Evolutionary conservation across 2,329 filamentous ascomycete genomes (phyloP).

Genomic region (Fusarium sp.): DNA sequence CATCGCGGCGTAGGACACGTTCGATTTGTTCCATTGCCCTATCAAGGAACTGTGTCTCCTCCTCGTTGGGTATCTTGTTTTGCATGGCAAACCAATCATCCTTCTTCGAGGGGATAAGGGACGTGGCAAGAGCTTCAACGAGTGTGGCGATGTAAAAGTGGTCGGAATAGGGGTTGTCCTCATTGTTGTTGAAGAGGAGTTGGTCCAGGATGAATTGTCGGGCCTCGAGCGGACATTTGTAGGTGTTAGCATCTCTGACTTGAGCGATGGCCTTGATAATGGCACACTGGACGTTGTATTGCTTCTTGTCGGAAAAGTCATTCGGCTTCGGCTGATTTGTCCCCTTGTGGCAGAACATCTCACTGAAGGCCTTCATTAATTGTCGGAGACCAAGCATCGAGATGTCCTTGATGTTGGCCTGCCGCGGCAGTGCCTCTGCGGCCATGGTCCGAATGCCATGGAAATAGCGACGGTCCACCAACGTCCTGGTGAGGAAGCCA

Average conservation of each 20-base stretch:
- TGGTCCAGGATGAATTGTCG: constrained; percentile 90
- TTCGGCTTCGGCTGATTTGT: constrained; percentile 87
- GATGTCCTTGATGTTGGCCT: constrained; percentile 74
- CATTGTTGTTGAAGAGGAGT: constrained; percentile 94
- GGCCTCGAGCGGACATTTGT: constrained; percentile 82
- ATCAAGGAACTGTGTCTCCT: constrained; percentile 63
- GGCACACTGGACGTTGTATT: constrained; percentile 86
- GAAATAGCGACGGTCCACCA: constrained; percentile 93
- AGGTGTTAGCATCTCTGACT: constrained; percentile 76
- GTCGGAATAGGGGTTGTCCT: constrained; percentile 89
- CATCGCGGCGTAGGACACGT: constrained; percentile 74
- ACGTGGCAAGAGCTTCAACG: constrained; percentile 71
- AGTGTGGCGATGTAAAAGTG: constrained; percentile 88
- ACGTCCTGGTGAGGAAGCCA: constrained; percentile 87
- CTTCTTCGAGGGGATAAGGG: constrained; percentile 64
- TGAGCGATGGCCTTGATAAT: constrained; percentile 85
- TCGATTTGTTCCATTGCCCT: constrained; percentile 73
- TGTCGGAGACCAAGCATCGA: constrained; percentile 86
- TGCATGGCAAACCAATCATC: constrained; percentile 59
- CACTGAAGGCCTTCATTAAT: constrained; percentile 85
- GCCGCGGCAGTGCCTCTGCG: constrained; percentile 80
- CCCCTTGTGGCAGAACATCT: constrained; percentile 86
- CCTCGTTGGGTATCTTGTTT: constrained; percentile 59
- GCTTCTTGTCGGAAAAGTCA: constrained; percentile 87
- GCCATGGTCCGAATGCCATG: constrained; percentile 92